These are phyloP conservation scores for Hypomyces perniciosus DNA, from an alignment of 2,329 filamentous ascomycete species.

Conservation along the genomic window DNA sequence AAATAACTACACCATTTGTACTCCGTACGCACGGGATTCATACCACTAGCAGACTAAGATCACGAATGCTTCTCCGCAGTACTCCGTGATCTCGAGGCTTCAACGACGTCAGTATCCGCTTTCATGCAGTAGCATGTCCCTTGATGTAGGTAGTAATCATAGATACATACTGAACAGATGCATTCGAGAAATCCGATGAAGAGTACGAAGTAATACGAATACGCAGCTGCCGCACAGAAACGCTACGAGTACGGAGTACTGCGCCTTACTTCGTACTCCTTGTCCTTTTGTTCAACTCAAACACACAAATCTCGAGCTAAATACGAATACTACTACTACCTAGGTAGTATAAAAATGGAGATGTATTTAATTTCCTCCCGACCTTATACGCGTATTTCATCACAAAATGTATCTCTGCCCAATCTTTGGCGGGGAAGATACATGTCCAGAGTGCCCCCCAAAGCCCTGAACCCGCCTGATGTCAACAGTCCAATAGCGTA, in stretches of 20 bases:
- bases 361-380: background rate
- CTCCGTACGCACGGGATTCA: no score
- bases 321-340: background rate
- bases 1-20: no score
- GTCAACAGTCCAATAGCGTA: conserved; percentile 14
- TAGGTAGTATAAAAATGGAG: background rate
- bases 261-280: background rate
- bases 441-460: background rate
- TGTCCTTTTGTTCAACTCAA: no score
- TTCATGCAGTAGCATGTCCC: no score
- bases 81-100: no score
- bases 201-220: background rate
- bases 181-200: no score
- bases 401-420: background rate
- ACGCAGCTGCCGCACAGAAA: background rate
- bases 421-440: background rate
- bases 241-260: background rate
- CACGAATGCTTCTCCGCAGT: no score
- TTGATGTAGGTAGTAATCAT: no score
- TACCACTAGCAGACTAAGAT: no score
- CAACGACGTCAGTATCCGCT: no score
- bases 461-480: conserved; percentile 1
- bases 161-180: no score
- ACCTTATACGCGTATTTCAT: conserved; percentile 2
- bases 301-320: no score